Conservation (phyloP, 1,284 basidiomycete species). For the Moniliophthora roreri region DNA sequence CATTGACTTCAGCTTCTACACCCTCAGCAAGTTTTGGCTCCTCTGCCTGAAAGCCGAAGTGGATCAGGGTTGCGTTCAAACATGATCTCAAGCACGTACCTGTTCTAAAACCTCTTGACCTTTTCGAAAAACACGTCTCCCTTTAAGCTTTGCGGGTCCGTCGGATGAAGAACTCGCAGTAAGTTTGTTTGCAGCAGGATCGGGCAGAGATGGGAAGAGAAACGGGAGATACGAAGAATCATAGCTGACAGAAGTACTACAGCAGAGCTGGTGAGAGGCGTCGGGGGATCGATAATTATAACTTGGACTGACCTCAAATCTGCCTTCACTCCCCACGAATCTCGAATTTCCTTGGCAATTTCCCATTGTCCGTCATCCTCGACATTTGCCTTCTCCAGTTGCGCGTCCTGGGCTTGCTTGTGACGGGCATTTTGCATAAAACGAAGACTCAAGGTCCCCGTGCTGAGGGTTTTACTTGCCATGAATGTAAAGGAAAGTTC, state of each 20-base stretch:
- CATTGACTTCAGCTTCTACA: neutral
- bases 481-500: conserved; percentile 27
- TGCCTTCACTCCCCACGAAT: conserved; percentile 51
- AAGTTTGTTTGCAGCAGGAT: conserved; percentile 16
- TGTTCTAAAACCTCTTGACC: conserved; percentile 41
- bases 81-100: conserved; percentile 18
- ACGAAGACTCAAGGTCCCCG: conserved; percentile 63
- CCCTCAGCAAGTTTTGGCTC: neutral
- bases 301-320: neutral
- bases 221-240: conserved; percentile 75
- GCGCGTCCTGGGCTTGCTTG: conserved; percentile 49
- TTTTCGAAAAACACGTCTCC: conserved; percentile 42
- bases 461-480: conserved; percentile 61
- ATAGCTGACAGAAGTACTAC: conserved; percentile 41
- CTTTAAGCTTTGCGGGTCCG: conserved; percentile 24
- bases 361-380: conserved; percentile 73
- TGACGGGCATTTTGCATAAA: conserved; percentile 78
- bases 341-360: conserved; percentile 51
- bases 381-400: conserved; percentile 55
- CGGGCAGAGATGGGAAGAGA: conserved; percentile 47
- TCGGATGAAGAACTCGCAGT: conserved; percentile 8
- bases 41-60: neutral
- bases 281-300: no score
- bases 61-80: neutral
- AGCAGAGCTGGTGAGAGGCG: no score